Conservation (phyloP, 805 yeast genomes). For the Hanseniaspora valbyensis region DNA sequence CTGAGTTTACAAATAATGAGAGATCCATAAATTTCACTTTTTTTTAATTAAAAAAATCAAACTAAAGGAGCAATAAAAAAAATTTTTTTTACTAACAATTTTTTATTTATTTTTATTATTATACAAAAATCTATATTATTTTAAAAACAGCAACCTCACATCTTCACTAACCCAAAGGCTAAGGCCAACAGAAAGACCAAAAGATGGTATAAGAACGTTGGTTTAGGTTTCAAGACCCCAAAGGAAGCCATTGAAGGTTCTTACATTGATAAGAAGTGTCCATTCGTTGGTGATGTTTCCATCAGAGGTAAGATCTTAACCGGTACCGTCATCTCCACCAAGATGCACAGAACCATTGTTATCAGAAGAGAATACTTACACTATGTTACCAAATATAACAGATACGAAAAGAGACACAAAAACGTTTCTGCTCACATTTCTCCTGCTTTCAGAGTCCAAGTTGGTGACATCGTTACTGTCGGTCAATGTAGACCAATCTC, state of each 20-base stretch:
- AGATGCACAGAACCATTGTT: constrained; percentile 99
- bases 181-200: constrained; percentile 97
- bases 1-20: too few relatives aligned
- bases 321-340: constrained; percentile 99
- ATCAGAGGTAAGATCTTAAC: constrained; percentile 99
- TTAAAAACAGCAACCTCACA: constrained; percentile 86
- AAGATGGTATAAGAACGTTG: constrained; percentile 99
- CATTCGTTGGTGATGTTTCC: constrained; percentile 92
- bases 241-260: constrained; percentile 95
- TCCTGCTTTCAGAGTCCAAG: constrained; percentile 99
- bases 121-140: background rate
- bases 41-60: too few relatives aligned
- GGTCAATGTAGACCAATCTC: constrained; percentile 99
- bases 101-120: background rate
- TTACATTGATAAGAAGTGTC: constrained; percentile 99
- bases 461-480: constrained; percentile 98
- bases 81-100: constrained; percentile 15
- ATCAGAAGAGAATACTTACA: constrained; percentile 99
- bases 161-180: constrained; percentile 99
- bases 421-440: constrained; percentile 99
- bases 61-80: background rate
- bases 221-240: constrained; percentile 99
- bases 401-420: constrained; percentile 99
- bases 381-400: constrained; percentile 99
- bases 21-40: background rate